Evolutionary conservation across 2,329 filamentous ascomycete species (phyloP).

Genomic region (Coleophoma crateriformis): DNA sequence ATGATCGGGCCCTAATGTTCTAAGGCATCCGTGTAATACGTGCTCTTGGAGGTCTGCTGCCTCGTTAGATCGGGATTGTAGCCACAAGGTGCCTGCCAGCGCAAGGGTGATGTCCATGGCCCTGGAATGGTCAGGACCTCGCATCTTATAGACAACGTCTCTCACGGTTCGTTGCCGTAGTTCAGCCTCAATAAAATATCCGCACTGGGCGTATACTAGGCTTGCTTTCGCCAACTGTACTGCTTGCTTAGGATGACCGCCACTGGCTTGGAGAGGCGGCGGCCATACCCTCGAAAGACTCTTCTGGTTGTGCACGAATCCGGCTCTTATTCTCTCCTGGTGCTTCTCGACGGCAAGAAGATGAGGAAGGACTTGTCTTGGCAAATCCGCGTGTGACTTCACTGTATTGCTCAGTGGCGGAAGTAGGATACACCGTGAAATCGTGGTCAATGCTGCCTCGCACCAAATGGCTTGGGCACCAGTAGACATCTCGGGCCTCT

Average conservation of each 20-base stretch:
- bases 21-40: slow-evolving; percentile 15
- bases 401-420: slow-evolving; percentile 11
- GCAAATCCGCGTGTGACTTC: not conserved
- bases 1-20: slow-evolving; percentile 18
- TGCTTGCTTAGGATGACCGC: slow-evolving; percentile 2
- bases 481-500: slow-evolving; percentile 18
- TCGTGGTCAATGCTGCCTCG: slow-evolving; percentile 19
- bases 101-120: slow-evolving; percentile 17
- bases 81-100: slow-evolving; percentile 16
- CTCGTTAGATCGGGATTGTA: slow-evolving; percentile 15
- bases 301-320: not conserved
- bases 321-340: too few species aligned
- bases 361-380: not conserved
- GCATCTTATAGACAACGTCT: slow-evolving; percentile 12
- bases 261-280: not conserved
- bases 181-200: slow-evolving; percentile 20
- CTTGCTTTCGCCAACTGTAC: slow-evolving; percentile 22
- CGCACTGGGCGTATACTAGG: slow-evolving; percentile 19
- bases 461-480: slow-evolving; percentile 25
- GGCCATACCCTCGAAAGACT: not conserved
- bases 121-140: slow-evolving; percentile 16
- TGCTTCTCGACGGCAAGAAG: not conserved
- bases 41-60: slow-evolving; percentile 18
- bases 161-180: slow-evolving; percentile 20
- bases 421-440: slow-evolving; percentile 21